Base-by-base conservation (phyloP, 306 rosid genomes). In the Vachellia collinsii region DNA sequence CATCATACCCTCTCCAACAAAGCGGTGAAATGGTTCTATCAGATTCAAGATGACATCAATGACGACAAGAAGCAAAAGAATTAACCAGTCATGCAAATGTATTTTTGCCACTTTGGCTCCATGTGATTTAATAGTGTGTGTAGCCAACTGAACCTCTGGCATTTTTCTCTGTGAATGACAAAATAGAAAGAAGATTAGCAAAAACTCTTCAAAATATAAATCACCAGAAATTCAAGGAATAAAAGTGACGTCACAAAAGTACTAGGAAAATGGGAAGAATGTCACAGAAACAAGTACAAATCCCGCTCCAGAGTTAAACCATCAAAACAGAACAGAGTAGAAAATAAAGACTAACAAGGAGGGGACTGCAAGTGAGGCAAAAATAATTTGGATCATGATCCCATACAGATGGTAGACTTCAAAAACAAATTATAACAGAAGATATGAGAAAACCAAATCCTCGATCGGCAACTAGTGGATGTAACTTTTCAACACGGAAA, bases 1-100 rank as follows among this genome's bases (percentile, higher is more conserved):
- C 94, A 94, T 43, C 99, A 94, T 94, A 39, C 67, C 95, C 64
- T 85, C 88, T 76, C 99, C 97, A 85, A 94, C 99, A 86, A 91
- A 94, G 73, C 92, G 97, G 74, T 93, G 94, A 84, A 92, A 93
- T 16, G 97, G 99, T 39, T 94, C 92, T 51, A 93, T 91, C 54
- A 93, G 11, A 62, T 94, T 93, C 88, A 94, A 83, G 78, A 83
- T 86, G 7, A 80, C 71, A 46, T 91, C 95, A 51, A 91, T 70
- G 56, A 64, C 70, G 38, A 89, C 88, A 76, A 94, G 97, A 85
- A 93, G 88, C 53, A 87, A 25, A 65, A 94, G 94, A 81, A 91
- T 89, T 80, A 93, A 80, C 99, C 99, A 94, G 74, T 94, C 99
- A 74, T 90, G 92, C 94, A 82, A 72, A 85, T 94, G 97, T 59